Evolutionary conservation across 768 basidiomycete species (phyloP).

Genomic region (Xerocomus spinulosus): DNA sequence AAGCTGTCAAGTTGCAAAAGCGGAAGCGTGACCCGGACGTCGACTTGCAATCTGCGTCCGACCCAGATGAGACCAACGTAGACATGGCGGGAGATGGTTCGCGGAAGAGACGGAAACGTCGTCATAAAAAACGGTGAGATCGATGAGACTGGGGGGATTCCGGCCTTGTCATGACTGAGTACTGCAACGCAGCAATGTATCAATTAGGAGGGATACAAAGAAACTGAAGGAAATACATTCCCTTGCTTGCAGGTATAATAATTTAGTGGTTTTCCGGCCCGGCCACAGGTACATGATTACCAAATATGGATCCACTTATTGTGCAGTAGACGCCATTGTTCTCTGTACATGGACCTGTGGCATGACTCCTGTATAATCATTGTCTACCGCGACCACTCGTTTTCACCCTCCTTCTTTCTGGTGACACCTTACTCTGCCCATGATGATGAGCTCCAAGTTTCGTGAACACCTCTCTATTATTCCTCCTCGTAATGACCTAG

Average conservation of each 20-base stretch:
- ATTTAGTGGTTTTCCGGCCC: too few relatives aligned
- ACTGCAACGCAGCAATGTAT: too few relatives aligned
- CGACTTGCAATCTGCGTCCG: conserved; percentile 5
- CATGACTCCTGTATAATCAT: conserved; percentile 1
- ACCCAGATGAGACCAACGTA: conserved; percentile 9
- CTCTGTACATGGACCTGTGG: conserved; percentile 1
- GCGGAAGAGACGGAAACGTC: conserved; percentile 36
- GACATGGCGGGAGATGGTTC: conserved; percentile 6
- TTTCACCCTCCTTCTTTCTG: conserved; percentile 3
- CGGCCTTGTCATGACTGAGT: neutral
- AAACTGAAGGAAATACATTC: too few relatives aligned
- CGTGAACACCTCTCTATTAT: conserved; percentile 29
- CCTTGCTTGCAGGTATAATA: too few relatives aligned
- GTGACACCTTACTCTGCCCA: neutral
- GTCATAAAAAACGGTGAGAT: conserved; percentile 34
- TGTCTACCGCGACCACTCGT: conserved; percentile 8
- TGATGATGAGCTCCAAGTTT: conserved; percentile 28
- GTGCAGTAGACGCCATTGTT: conserved; percentile 19
- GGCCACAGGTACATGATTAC: conserved; percentile 7
- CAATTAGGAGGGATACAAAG: too few relatives aligned
- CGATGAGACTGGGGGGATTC: neutral
- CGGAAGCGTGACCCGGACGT: conserved; percentile 17
- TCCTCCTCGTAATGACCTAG: conserved; percentile 5
- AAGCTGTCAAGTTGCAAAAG: conserved; percentile 4
- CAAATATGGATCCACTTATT: conserved; percentile 17